Evolutionary conservation across 352 stramenopile genomes (phyloP).

Genomic region (Globisporangium solare): DNA sequence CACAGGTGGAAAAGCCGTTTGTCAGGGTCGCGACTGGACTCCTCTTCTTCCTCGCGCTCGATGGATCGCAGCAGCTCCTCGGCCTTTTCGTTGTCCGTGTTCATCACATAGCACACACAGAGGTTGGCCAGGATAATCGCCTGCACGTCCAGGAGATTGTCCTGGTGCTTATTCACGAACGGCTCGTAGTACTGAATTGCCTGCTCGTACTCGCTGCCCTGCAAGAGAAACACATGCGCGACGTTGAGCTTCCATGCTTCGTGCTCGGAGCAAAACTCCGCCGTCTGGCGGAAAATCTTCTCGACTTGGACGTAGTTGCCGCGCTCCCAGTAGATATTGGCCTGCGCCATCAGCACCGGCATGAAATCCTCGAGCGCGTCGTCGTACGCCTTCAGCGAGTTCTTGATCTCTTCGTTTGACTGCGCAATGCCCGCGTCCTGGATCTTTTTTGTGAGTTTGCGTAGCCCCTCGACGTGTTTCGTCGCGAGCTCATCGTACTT

Average conservation of each 20-base stretch:
- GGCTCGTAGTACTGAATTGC: constrained; percentile 94
- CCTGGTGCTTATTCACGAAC: constrained; percentile 91
- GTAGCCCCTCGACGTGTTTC: constrained; percentile 91
- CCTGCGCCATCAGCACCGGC: constrained; percentile 95
- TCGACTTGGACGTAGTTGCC: constrained; percentile 96
- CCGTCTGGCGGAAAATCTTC: constrained; percentile 92
- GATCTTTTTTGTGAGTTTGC: constrained; percentile 94
- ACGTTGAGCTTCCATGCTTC: constrained; percentile 96
- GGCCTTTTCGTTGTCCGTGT: constrained; percentile 94
- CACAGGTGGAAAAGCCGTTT: constrained; percentile 93
- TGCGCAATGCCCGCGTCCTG: constrained; percentile 89
- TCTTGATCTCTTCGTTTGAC: constrained; percentile 92
- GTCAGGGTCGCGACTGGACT: constrained; percentile 84
- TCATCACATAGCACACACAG: constrained; percentile 97
- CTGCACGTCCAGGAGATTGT: constrained; percentile 91
- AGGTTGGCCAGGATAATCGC: constrained; percentile 97
- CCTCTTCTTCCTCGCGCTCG: constrained; percentile 93
- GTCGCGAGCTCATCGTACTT: constrained; percentile 93
- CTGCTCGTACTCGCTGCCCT: constrained; percentile 88
- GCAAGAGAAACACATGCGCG: constrained; percentile 94
- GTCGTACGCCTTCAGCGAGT: constrained; percentile 91
- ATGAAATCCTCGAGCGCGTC: constrained; percentile 93
- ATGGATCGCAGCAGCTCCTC: constrained; percentile 94
- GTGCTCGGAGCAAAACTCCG: constrained; percentile 95
- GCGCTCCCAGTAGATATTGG: constrained; percentile 95